phyloP scores from a whole-genome alignment of 2,329 filamentous ascomycete species.

The Aureobasidium musti region DNA sequence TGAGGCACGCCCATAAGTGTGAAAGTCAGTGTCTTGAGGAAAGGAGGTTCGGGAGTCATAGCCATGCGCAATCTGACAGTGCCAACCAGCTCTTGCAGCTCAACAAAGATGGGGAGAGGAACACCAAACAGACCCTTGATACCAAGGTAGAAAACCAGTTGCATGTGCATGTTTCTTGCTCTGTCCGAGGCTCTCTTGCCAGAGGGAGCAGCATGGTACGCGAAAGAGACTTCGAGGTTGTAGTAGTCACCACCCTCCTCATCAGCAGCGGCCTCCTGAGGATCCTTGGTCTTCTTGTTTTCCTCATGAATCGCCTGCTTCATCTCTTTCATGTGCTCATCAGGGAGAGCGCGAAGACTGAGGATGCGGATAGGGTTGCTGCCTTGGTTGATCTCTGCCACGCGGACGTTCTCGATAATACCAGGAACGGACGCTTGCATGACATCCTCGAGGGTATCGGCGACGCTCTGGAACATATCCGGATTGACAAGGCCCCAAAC shows the following conservation, averaged over 20 bases:
- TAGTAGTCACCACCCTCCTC: conserved; percentile 92
- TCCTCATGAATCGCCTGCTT: conserved; percentile 78
- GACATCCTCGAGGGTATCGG: conserved; percentile 92
- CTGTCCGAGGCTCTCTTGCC: conserved; percentile 71
- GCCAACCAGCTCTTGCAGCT: conserved; percentile 85
- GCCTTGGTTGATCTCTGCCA: conserved; percentile 93
- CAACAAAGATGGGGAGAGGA: conserved; percentile 83
- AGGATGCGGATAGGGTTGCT: conserved; percentile 86
- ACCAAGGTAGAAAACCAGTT: conserved; percentile 90
- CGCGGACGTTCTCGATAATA: conserved; percentile 89
- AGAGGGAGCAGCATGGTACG: conserved; percentile 83
- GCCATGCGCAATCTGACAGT: conserved; percentile 81
- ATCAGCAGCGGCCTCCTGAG: conserved; percentile 81
- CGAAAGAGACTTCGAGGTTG: conserved; percentile 86
- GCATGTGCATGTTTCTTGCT: conserved; percentile 96
- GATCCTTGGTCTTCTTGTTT: conserved; percentile 78
- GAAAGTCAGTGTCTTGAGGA: conserved; percentile 87
- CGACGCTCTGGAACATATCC: conserved; percentile 88
- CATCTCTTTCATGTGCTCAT: conserved; percentile 76
- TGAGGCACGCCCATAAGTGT: conserved; percentile 94
- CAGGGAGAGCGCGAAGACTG: conserved; percentile 81
- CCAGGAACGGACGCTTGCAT: conserved; percentile 95
- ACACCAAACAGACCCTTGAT: conserved; percentile 86
- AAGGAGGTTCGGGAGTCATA: conserved; percentile 86
- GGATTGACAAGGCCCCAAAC: conserved; percentile 93